Conservation (phyloP, 495 filamentous ascomycete species). For the Penicillium canariense region DNA sequence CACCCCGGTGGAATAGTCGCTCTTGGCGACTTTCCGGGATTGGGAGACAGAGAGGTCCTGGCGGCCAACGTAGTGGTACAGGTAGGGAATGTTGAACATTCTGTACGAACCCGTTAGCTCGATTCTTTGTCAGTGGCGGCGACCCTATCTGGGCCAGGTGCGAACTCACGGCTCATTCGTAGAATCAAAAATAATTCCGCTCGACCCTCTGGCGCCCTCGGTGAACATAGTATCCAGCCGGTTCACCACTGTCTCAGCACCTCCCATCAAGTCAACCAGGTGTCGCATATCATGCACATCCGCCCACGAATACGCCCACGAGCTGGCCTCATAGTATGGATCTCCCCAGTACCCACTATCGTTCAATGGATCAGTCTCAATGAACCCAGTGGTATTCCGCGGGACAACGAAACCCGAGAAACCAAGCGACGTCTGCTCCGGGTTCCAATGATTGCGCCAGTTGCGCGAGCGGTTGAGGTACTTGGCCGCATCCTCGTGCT, state of each 20-base stretch:
- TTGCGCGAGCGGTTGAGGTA: constrained; percentile 65
- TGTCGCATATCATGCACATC: constrained; percentile 65
- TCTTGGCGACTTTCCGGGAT: constrained; percentile 38
- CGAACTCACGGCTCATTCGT: constrained; percentile 63
- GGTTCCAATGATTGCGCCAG: constrained; percentile 74
- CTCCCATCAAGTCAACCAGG: constrained; percentile 58
- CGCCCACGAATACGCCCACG: constrained; percentile 70
- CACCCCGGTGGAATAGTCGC: constrained; percentile 34
- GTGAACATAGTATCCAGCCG: constrained; percentile 47
- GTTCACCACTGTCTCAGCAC: constrained; percentile 33
- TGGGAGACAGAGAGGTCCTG: constrained; percentile 51
- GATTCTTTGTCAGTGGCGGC: neutral
- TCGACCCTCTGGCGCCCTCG: constrained; percentile 47
- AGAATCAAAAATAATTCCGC: constrained; percentile 61
- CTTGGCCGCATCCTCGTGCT: constrained; percentile 49
- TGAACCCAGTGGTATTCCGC: constrained; percentile 54
- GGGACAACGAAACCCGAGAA: constrained; percentile 68
- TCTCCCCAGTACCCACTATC: constrained; percentile 62
- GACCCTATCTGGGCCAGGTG: neutral
- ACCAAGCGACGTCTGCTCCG: constrained; percentile 47
- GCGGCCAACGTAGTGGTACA: constrained; percentile 65
- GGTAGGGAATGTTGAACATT: constrained; percentile 66
- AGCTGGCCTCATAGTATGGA: constrained; percentile 61
- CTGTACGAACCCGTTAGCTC: constrained; percentile 18
- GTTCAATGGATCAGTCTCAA: constrained; percentile 52